Evolutionary conservation across 2,329 filamentous ascomycete genomes (phyloP).

Genomic region (Scolecobasidium constrictum): DNA sequence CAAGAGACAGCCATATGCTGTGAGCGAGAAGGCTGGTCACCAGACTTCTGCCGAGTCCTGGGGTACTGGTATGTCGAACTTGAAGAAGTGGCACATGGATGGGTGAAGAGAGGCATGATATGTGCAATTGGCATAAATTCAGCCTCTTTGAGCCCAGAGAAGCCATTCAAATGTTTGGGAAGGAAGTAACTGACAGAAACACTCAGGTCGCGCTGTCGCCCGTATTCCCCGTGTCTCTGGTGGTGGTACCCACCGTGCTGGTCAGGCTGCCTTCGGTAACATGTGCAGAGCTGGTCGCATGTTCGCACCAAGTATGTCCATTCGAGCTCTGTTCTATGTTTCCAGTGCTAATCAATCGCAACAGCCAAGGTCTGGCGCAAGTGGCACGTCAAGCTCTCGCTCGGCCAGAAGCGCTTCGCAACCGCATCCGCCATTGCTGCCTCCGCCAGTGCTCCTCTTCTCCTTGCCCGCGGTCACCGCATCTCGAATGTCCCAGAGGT

Average conservation of each 20-base stretch:
- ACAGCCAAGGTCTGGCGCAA: slow-evolving; percentile 94
- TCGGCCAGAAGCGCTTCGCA: slow-evolving; percentile 98
- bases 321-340: not conserved
- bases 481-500: slow-evolving; percentile 89
- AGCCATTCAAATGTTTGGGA: too few relatives aligned
- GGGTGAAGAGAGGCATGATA: slow-evolving; percentile 6
- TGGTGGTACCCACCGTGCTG: slow-evolving; percentile 99
- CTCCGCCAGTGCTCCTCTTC: slow-evolving; percentile 86
- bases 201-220: slow-evolving; percentile 86
- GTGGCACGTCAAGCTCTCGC: slow-evolving; percentile 99
- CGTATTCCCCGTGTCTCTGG: slow-evolving; percentile 99
- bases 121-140: too few relatives aligned
- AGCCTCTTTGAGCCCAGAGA: too few relatives aligned
- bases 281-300: slow-evolving; percentile 99
- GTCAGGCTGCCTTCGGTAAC: slow-evolving; percentile 99
- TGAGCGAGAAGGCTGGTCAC: slow-evolving; percentile 99
- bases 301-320: slow-evolving; percentile 74
- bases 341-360: not conserved
- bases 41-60: slow-evolving; percentile 99
- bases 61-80: slow-evolving; percentile 68
- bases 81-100: slow-evolving; percentile 8
- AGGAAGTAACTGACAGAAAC: slow-evolving; percentile 1
- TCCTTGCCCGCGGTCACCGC: slow-evolving; percentile 95
- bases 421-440: slow-evolving; percentile 95
- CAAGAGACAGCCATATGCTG: slow-evolving; percentile 98